Evolutionary conservation across 176 grass and related monocot genomes (phyloP).

Genomic region (Bolboschoenus planiculmis): DNA sequence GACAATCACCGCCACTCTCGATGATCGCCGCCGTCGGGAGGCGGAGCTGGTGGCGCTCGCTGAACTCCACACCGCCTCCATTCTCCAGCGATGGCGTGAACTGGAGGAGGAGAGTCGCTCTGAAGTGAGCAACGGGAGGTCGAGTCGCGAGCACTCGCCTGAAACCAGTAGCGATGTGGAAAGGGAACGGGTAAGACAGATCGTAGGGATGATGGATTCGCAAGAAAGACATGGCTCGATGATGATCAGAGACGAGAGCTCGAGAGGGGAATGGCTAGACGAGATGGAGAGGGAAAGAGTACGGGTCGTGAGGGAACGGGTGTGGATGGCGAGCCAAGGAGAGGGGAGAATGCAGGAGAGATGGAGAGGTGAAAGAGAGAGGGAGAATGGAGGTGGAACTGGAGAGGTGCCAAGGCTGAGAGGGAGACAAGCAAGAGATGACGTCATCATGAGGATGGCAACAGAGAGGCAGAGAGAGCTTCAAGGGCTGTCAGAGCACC

Average conservation of each 20-base stretch:
- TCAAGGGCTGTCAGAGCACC: constrained; percentile 63
- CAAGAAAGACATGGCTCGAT: neutral
- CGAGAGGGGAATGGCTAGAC: constrained; percentile 35
- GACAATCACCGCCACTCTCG: constrained; percentile 58
- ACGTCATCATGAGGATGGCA: constrained; percentile 37
- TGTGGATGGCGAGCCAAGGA: constrained; percentile 42
- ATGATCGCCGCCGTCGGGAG: constrained; percentile 73
- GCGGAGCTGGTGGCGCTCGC: constrained; percentile 83
- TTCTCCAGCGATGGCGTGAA: constrained; percentile 66
- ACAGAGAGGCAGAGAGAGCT: constrained; percentile 78
- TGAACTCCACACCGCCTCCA: constrained; percentile 85
- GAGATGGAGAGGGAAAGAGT: constrained; percentile 68
- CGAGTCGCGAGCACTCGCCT: constrained; percentile 29
- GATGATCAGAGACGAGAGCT: neutral
- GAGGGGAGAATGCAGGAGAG: neutral
- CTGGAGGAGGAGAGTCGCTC: constrained; percentile 36
- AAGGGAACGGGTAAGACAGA: constrained; percentile 49
- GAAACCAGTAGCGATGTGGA: constrained; percentile 21
- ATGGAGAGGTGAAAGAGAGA: neutral
- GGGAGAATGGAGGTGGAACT: neutral
- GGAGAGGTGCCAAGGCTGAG: constrained; percentile 5
- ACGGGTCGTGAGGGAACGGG: constrained; percentile 48
- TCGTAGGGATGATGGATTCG: constrained; percentile 55
- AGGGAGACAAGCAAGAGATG: constrained; percentile 18
- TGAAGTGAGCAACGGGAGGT: neutral